Evolutionary conservation across 1,284 basidiomycete species (phyloP).

Genomic region (Meira miltonrushii): DNA sequence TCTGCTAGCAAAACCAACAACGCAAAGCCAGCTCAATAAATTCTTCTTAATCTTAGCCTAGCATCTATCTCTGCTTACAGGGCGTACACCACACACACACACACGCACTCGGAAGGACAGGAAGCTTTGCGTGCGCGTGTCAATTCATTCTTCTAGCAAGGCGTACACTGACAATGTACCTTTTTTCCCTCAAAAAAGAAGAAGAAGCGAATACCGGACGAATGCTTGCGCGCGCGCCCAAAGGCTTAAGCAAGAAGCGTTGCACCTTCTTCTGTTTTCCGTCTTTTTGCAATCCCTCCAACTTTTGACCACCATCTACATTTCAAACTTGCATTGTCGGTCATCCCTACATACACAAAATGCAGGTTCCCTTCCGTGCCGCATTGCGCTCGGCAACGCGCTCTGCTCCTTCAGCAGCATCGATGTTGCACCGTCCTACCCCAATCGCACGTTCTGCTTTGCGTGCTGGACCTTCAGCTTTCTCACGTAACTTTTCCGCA

Average conservation of each 20-base stretch:
- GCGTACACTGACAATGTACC: neutral
- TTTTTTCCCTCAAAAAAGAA: conserved; percentile 4
- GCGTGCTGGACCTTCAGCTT: neutral
- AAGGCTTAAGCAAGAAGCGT: neutral
- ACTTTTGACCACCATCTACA: conserved; percentile 10
- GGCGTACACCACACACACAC: too few species aligned
- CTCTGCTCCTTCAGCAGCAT: conserved; percentile 17
- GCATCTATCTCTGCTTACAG: too few species aligned
- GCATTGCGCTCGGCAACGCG: conserved; percentile 37
- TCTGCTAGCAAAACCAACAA: too few species aligned
- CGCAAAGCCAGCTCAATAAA: too few species aligned
- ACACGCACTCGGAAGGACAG: too few species aligned
- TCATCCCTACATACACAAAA: conserved; percentile 4
- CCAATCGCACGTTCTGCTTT: neutral
- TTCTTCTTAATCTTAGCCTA: too few species aligned
- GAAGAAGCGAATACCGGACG: neutral
- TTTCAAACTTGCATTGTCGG: conserved; percentile 1
- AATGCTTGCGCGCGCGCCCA: conserved; percentile 8
- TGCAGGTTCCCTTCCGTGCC: conserved; percentile 31
- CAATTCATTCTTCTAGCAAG: too few species aligned
- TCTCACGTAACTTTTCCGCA: conserved; percentile 12
- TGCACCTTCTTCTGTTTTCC: conserved; percentile 9
- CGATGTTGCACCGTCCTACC: neutral
- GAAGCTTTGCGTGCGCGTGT: too few species aligned
- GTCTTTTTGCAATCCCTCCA: conserved; percentile 16